Conservation (phyloP, 1,284 basidiomycete species). For the Malassezia obtusa region DNA sequence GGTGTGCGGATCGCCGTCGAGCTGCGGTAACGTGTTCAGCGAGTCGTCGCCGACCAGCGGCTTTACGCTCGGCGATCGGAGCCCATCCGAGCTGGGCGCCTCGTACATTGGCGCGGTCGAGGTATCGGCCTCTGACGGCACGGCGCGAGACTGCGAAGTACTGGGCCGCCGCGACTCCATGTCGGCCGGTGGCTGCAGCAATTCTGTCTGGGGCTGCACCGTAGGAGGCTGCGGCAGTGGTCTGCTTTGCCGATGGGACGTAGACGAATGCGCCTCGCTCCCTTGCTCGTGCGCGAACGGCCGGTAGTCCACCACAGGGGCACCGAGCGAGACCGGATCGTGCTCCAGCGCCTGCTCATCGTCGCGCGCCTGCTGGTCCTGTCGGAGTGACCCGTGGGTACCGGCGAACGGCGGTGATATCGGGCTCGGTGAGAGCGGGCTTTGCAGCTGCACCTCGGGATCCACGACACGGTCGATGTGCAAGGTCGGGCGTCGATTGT, state of each 20-base stretch:
- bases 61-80: conserved; percentile 8
- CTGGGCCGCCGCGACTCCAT: not conserved
- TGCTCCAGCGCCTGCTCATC: not conserved
- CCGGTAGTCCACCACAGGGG: too few species aligned
- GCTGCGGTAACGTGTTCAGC: conserved; percentile 7
- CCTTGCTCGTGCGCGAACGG: not conserved
- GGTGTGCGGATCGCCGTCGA: conserved; percentile 33
- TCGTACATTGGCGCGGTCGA: conserved; percentile 11
- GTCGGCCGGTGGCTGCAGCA: not conserved
- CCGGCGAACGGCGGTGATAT: not conserved
- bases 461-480: conserved; percentile 49
- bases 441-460: not conserved
- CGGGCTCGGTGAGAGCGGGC: not conserved
- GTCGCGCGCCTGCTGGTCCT: not conserved
- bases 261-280: not conserved
- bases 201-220: not conserved
- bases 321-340: not conserved
- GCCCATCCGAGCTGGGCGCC: conserved; percentile 16
- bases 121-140: not conserved
- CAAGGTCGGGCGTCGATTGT: conserved; percentile 61
- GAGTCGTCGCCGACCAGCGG: conserved; percentile 9
- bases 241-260: not conserved
- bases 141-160: not conserved
- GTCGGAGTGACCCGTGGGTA: not conserved
- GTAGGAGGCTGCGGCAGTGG: not conserved